Evolutionary conservation across 1,139 yeast genomes (phyloP).

Genomic region (Scheffersomyces segobiensis): DNA sequence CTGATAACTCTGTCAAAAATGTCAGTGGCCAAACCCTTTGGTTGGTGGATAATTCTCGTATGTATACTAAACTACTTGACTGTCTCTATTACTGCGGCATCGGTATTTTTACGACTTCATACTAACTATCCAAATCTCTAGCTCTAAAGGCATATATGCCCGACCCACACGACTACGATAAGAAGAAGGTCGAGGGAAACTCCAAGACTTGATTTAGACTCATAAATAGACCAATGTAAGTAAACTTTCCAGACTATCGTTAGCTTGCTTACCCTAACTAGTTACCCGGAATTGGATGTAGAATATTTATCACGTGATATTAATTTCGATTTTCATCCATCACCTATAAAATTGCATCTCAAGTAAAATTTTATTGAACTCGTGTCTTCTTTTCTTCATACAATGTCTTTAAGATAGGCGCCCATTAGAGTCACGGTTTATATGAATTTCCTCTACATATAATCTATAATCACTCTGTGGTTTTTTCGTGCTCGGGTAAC

Average conservation of each 20-base stretch:
- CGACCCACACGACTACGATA: slow-evolving; percentile 59
- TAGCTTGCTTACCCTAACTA: neutral
- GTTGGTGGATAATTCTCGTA: slow-evolving; percentile 53
- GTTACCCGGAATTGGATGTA: slow-evolving; percentile 2
- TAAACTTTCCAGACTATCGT: neutral
- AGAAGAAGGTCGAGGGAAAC: slow-evolving; percentile 19
- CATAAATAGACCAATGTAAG: neutral
- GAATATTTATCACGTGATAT: neutral
- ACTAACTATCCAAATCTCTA: slow-evolving; percentile 15
- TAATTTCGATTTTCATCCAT: neutral
- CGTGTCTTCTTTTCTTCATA: slow-evolving; percentile 36
- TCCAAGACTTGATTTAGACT: neutral
- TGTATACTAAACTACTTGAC: slow-evolving; percentile 9
- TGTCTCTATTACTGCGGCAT: neutral
- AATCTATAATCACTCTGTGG: slow-evolving; percentile 47
- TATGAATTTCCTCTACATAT: slow-evolving; percentile 52
- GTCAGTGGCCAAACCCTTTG: slow-evolving; percentile 58
- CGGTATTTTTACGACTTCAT: slow-evolving; percentile 1
- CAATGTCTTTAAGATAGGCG: slow-evolving; percentile 84
- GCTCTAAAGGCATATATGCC: slow-evolving; percentile 54
- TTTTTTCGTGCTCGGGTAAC: slow-evolving; percentile 88
- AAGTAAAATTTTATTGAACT: neutral
- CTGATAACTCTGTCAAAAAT: slow-evolving; percentile 55
- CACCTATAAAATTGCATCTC: neutral
- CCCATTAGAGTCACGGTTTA: slow-evolving; percentile 92